Evolutionary conservation across 108 stramenopile species (phyloP).

Genomic region (Chaetoceros muelleri): DNA sequence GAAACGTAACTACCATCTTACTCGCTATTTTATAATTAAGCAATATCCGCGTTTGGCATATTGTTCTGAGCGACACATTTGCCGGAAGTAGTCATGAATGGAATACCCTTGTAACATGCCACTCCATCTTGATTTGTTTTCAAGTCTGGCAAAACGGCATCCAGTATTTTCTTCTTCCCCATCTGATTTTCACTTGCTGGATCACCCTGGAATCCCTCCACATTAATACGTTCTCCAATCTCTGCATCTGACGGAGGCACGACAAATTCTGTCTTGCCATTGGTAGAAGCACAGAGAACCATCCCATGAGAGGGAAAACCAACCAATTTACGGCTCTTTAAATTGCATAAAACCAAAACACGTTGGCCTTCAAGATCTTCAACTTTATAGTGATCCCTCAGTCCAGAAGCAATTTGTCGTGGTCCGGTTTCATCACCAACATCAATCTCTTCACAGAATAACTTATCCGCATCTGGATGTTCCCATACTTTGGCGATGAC

Average conservation of each 20-base stretch:
- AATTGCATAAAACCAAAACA: constrained; percentile 82
- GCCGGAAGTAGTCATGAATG: constrained; percentile 30
- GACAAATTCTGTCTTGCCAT: constrained; percentile 65
- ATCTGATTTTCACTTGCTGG: constrained; percentile 68
- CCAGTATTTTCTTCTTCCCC: constrained; percentile 87
- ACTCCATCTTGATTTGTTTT: constrained; percentile 39
- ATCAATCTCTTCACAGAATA: constrained; percentile 93
- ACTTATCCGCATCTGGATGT: constrained; percentile 82
- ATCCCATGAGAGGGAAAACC: constrained; percentile 84
- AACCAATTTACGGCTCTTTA: constrained; percentile 76
- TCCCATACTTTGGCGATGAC: constrained; percentile 78
- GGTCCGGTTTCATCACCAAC: constrained; percentile 71
- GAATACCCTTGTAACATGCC: constrained; percentile 42
- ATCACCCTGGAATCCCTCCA: constrained; percentile 59
- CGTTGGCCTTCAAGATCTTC: constrained; percentile 64
- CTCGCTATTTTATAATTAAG: too few species aligned
- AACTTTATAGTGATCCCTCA: constrained; percentile 56
- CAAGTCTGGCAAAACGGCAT: constrained; percentile 55
- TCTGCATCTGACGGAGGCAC: constrained; percentile 68
- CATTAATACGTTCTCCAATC: constrained; percentile 63
- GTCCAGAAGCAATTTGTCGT: constrained; percentile 80
- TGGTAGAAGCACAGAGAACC: constrained; percentile 79
- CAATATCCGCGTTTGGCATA: constrained; percentile 13
- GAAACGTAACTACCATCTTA: too few species aligned
- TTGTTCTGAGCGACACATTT: constrained; percentile 16